Percentiles rank a stretch among this genome's conserved stretches.
Conservation (phyloP, 352 stramenopile species). For the Globisporangium carolinianum region DNA sequence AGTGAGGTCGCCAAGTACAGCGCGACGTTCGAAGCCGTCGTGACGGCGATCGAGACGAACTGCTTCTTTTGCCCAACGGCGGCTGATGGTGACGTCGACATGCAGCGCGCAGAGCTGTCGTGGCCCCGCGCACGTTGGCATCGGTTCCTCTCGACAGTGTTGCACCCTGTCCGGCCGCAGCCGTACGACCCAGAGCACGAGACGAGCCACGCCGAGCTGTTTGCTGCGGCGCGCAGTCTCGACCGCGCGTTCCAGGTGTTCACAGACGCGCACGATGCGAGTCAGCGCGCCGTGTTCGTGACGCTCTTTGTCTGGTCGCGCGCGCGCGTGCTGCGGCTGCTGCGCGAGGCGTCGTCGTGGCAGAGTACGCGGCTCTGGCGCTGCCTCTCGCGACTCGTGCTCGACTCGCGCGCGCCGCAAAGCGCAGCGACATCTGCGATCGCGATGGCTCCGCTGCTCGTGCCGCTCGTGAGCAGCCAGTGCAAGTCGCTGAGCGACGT, state of each 20-base stretch:
- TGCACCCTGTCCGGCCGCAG: slow-evolving; percentile 16
- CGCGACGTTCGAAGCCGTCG: slow-evolving; percentile 26
- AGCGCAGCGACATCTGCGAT: slow-evolving; percentile 23
- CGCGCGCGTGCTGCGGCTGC: slow-evolving; percentile 17
- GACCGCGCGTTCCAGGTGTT: slow-evolving; percentile 15
- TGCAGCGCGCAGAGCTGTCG: neutral
- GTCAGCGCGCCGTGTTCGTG: slow-evolving; percentile 28
- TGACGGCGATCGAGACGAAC: slow-evolving; percentile 32
- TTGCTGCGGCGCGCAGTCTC: slow-evolving; percentile 1
- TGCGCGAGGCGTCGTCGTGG: slow-evolving; percentile 29
- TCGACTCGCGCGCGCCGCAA: slow-evolving; percentile 23
- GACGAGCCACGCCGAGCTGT: neutral
- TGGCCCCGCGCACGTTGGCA: slow-evolving; percentile 4
- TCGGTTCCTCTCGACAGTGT: slow-evolving; percentile 17
- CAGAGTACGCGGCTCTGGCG: slow-evolving; percentile 36
- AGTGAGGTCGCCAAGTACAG: slow-evolving; percentile 40
- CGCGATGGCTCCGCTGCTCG: slow-evolving; percentile 30
- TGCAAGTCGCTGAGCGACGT: slow-evolving; percentile 29
- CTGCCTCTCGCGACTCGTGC: slow-evolving; percentile 22
- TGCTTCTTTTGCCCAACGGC: slow-evolving; percentile 8
- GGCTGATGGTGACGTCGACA: slow-evolving; percentile 1
- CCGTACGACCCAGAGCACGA: slow-evolving; percentile 9
- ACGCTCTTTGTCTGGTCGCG: slow-evolving; percentile 45
- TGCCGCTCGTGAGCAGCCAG: slow-evolving; percentile 29
- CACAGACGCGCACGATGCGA: slow-evolving; percentile 14